Evolutionary conservation across 768 basidiomycete genomes (phyloP).

Genomic region (Sporobolomyces pararoseus): DNA sequence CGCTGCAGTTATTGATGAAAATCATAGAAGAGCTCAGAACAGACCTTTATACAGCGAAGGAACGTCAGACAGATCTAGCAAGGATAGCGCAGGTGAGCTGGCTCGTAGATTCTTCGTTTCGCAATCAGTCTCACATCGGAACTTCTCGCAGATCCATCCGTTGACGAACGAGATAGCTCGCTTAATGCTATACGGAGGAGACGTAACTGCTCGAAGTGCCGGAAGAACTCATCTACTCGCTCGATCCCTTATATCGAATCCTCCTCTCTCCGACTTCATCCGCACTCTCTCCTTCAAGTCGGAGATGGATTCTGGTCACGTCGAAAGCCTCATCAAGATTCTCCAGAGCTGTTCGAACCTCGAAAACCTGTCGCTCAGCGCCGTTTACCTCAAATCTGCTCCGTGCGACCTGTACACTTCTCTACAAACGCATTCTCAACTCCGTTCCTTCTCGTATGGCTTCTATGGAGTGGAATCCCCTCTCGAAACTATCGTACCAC

Average conservation of each 20-base stretch:
- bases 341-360: not conserved
- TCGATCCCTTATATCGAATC: not conserved
- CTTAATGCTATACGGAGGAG: slow-evolving; percentile 7
- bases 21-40: not conserved
- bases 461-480: not conserved
- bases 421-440: not conserved
- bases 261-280: not conserved
- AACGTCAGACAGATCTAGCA: slow-evolving; percentile 14
- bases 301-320: slow-evolving; percentile 15
- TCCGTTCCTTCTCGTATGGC: slow-evolving; percentile 11
- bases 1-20: slow-evolving; percentile 13
- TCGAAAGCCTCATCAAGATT: not conserved
- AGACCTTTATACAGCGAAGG: slow-evolving; percentile 1
- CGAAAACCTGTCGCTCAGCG: not conserved
- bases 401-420: not conserved
- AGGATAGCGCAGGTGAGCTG: slow-evolving; percentile 8
- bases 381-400: not conserved
- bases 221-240: slow-evolving; percentile 20
- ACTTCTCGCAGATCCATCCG: not conserved
- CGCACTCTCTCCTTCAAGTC: not conserved
- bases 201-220: slow-evolving; percentile 17
- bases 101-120: not conserved
- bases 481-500: slow-evolving; percentile 6
- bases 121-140: not conserved
- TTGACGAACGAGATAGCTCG: not conserved